These are phyloP conservation scores for Mycena vitilis DNA, from an alignment of 768 basidiomycete species.

Conservation along the genomic window DNA sequence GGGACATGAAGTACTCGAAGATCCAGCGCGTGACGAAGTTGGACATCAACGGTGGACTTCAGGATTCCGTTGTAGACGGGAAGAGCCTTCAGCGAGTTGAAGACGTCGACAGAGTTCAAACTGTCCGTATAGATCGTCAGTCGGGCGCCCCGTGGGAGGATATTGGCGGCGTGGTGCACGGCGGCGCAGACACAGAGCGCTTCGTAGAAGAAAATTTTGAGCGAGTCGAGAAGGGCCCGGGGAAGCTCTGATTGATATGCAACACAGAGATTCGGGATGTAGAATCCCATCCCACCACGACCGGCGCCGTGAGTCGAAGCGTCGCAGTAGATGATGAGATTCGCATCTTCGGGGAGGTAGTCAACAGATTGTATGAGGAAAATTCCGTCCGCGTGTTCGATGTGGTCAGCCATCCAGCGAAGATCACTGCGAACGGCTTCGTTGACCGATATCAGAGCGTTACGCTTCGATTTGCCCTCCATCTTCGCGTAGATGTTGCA, in stretches of 20 bases:
- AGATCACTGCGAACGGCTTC: slow-evolving; percentile 15
- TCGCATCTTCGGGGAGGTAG: slow-evolving; percentile 30
- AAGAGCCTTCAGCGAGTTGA: slow-evolving; percentile 27
- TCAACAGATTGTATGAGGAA: slow-evolving; percentile 35
- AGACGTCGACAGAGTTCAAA: slow-evolving; percentile 39
- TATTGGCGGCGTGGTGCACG: slow-evolving; percentile 2
- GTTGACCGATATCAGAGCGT: slow-evolving; percentile 43
- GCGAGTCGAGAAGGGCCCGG: background rate
- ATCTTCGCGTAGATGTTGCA: slow-evolving; percentile 47
- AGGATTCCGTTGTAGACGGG: slow-evolving; percentile 40
- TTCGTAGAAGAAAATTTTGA: slow-evolving; percentile 45
- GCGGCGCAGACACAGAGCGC: slow-evolving; percentile 38
- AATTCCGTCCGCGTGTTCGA: slow-evolving; percentile 36
- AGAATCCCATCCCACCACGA: slow-evolving; percentile 35
- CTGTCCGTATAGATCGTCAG: slow-evolving; percentile 37
- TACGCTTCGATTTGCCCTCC: slow-evolving; percentile 32
- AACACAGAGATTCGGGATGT: slow-evolving; percentile 17
- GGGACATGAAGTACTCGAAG: slow-evolving; percentile 40
- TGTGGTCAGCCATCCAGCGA: slow-evolving; percentile 44
- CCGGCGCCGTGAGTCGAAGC: too few relatives aligned
- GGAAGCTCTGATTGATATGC: slow-evolving; percentile 34
- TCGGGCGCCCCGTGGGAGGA: background rate
- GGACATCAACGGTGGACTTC: slow-evolving; percentile 29
- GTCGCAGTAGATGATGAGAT: slow-evolving; percentile 38
- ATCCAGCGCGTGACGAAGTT: slow-evolving; percentile 26